Evolutionary conservation across 495 filamentous ascomycete species (phyloP).

Genomic region (Tuber indicum): DNA sequence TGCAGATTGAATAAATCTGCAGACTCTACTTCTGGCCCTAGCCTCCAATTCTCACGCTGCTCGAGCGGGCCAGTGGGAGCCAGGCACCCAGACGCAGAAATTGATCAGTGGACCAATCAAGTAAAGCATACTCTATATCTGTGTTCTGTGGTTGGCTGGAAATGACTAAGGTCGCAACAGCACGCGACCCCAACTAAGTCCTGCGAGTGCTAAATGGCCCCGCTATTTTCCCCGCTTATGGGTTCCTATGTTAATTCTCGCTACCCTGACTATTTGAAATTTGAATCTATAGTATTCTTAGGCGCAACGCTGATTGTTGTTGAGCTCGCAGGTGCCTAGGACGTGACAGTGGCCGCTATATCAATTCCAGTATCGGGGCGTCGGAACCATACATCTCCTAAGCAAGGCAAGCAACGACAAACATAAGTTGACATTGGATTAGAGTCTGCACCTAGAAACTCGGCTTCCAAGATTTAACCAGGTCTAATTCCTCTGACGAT

Average conservation of each 20-base stretch:
- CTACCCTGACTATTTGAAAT: not conserved
- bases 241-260: not conserved
- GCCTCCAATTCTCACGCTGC: not conserved
- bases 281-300: not conserved
- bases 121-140: too few relatives aligned
- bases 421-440: not conserved
- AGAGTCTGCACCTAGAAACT: not conserved
- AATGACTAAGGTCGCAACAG: too few relatives aligned
- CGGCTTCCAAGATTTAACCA: not conserved
- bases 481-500: not conserved
- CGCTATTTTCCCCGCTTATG: not conserved
- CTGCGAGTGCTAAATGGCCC: not conserved
- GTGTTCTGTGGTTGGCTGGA: too few relatives aligned
- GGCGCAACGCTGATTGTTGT: not conserved
- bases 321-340: constrained; percentile 10
- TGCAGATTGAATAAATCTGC: not conserved
- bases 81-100: too few relatives aligned
- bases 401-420: not conserved
- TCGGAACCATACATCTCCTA: not conserved
- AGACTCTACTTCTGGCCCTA: not conserved
- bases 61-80: too few relatives aligned
- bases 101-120: too few relatives aligned
- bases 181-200: too few relatives aligned
- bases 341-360: constrained; percentile 15
- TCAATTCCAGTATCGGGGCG: not conserved